Conservation (phyloP, 1,284 basidiomycete genomes). For the Heterobasidion occidentale region DNA sequence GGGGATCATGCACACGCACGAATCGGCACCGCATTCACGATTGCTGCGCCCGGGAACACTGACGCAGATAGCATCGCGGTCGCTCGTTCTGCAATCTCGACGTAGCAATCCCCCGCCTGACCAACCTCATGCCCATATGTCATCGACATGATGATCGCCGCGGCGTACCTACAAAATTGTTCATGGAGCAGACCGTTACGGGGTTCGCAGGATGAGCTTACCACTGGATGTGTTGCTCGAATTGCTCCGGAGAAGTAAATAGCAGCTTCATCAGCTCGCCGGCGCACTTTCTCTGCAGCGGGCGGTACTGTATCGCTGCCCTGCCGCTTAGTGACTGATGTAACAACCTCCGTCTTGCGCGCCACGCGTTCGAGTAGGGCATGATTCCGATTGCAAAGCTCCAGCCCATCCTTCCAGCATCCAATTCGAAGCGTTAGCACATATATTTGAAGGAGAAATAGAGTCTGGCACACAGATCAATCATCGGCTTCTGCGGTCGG, state of each 20-base stretch:
- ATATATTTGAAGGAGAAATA: not conserved
- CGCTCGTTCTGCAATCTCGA: not conserved
- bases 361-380: not conserved
- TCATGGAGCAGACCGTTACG: not conserved
- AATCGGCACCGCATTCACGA: conserved; percentile 5
- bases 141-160: not conserved
- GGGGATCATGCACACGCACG: not conserved
- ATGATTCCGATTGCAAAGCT: not conserved
- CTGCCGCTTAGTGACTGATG: not conserved
- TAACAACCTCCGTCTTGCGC: not conserved
- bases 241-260: not conserved
- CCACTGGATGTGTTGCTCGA: not conserved
- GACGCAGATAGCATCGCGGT: not conserved
- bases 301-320: not conserved
- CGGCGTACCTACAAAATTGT: not conserved
- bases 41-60: conserved; percentile 1
- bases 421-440: not conserved
- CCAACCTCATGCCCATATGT: not conserved
- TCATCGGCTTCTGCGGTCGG: not conserved
- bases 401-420: not conserved
- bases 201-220: not conserved
- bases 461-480: not conserved
- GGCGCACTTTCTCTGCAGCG: not conserved
- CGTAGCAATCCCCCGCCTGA: not conserved
- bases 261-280: not conserved